Evolutionary conservation across 2,329 filamentous ascomycete species (phyloP).

Genomic region (Colletotrichum sojae): DNA sequence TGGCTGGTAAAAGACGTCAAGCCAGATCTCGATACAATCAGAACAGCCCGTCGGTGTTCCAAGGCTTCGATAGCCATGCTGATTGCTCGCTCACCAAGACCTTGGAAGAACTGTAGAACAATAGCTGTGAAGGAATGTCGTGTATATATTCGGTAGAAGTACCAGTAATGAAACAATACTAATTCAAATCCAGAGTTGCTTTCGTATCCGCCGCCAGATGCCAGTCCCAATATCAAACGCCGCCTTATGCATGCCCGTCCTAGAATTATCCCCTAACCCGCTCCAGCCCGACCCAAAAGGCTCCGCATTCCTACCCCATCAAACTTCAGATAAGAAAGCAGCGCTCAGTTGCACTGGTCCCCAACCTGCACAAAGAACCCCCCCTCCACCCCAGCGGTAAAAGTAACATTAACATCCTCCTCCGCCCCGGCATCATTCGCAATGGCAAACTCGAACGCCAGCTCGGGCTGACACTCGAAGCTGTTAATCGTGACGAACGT

Average conservation of each 20-base stretch:
- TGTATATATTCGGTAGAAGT: constrained; percentile 16
- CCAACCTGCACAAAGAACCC: constrained; percentile 32
- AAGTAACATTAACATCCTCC: constrained; percentile 21
- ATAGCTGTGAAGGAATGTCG: neutral
- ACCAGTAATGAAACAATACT: constrained; percentile 3
- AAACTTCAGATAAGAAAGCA: neutral
- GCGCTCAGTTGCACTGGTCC: constrained; percentile 28
- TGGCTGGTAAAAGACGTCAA: no score
- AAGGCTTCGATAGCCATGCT: no score
- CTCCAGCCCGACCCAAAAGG: no score
- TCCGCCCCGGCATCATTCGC: constrained; percentile 17
- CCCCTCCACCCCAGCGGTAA: neutral
- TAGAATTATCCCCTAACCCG: neutral
- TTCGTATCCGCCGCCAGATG: no score
- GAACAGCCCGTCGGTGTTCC: constrained; percentile 12
- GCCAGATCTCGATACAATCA: no score
- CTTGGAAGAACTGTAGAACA: neutral
- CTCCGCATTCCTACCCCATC: no score
- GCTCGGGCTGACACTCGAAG: constrained; percentile 17
- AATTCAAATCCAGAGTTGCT: neutral
- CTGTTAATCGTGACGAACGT: constrained; percentile 31
- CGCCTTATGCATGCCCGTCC: neutral
- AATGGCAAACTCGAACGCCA: constrained; percentile 26
- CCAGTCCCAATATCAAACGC: constrained; percentile 1
- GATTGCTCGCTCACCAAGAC: neutral